phyloP scores from a whole-genome alignment of 345 rosid species.

The Aethionema arabicum region DNA sequence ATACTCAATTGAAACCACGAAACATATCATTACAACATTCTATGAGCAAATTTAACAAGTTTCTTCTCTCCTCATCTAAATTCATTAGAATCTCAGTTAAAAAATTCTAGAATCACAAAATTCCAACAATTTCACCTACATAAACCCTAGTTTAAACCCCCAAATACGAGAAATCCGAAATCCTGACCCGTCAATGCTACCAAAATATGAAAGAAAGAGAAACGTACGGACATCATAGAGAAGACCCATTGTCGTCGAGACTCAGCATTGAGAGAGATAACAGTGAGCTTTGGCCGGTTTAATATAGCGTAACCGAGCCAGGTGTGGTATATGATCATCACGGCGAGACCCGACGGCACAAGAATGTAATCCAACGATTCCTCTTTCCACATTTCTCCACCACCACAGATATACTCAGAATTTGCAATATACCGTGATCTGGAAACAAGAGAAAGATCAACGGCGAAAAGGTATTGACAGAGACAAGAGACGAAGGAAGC shows the following conservation, averaged over 20 bases:
- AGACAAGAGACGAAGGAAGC: constrained; percentile 13
- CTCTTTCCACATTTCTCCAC: constrained; percentile 37
- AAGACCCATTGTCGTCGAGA: constrained; percentile 82
- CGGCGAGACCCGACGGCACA: constrained; percentile 43
- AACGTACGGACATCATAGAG: constrained; percentile 66
- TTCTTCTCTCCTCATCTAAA: not conserved
- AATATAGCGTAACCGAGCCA: constrained; percentile 47
- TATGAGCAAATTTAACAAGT: too few relatives aligned
- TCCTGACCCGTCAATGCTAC: not conserved
- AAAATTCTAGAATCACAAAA: constrained; percentile 6
- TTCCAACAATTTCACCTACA: not conserved
- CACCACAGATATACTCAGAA: not conserved
- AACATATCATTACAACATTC: too few relatives aligned
- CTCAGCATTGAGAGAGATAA: constrained; percentile 74
- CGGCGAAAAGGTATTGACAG: not conserved
- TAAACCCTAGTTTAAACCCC: constrained; percentile 6
- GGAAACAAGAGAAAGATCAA: constrained; percentile 1
- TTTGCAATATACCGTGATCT: constrained; percentile 12
- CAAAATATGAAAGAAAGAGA: constrained; percentile 4
- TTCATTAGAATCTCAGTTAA: not conserved
- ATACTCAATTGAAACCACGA: constrained; percentile 6
- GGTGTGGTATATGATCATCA: constrained; percentile 45
- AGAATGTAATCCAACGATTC: constrained; percentile 40
- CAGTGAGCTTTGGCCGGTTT: constrained; percentile 41
- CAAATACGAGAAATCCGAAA: not conserved